Conservation (phyloP, 1,284 basidiomycete genomes). For the Rhodotorula sp. region DNA sequence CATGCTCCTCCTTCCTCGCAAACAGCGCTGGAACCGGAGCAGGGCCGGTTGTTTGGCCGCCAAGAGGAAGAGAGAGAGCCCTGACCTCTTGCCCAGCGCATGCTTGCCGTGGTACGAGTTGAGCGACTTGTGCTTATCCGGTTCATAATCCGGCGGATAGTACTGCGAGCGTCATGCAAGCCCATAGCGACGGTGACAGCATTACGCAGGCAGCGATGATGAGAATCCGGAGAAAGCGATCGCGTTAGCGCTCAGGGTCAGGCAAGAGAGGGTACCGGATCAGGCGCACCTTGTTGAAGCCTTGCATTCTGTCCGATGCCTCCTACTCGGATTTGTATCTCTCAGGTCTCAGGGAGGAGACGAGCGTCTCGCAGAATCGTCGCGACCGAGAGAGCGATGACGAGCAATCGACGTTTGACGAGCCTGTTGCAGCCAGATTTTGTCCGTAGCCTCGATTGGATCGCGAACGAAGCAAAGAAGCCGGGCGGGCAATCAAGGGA, state of each 20-base stretch:
- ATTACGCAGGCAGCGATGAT: neutral
- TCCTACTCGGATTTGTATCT: neutral
- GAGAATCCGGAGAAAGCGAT: neutral
- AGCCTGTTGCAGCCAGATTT: too few relatives aligned
- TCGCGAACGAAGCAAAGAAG: too few relatives aligned
- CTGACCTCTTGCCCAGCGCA: conserved; percentile 54
- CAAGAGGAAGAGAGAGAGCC: neutral
- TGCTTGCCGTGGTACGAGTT: conserved; percentile 83
- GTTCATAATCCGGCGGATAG: conserved; percentile 89
- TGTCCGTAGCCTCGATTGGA: too few relatives aligned
- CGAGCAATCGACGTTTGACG: too few relatives aligned
- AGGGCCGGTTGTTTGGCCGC: too few relatives aligned
- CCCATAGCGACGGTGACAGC: neutral
- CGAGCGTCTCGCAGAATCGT: too few relatives aligned
- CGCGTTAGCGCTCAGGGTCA: neutral
- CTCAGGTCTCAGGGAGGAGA: too few relatives aligned
- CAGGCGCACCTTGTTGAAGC: conserved; percentile 51
- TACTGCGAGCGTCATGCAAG: conserved; percentile 56
- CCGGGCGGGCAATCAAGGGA: too few relatives aligned
- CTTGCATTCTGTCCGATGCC: conserved; percentile 48
- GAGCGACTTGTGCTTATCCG: conserved; percentile 65
- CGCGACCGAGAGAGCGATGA: too few relatives aligned
- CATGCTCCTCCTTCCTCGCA: neutral
- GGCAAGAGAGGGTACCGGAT: too few relatives aligned
- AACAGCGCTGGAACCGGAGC: neutral